A percentile compares a stretch with the other conserved stretches of the same genome.
phyloP scores from a whole-genome alignment of 2,329 filamentous ascomycete species.

The Emydomyces testavorans region DNA sequence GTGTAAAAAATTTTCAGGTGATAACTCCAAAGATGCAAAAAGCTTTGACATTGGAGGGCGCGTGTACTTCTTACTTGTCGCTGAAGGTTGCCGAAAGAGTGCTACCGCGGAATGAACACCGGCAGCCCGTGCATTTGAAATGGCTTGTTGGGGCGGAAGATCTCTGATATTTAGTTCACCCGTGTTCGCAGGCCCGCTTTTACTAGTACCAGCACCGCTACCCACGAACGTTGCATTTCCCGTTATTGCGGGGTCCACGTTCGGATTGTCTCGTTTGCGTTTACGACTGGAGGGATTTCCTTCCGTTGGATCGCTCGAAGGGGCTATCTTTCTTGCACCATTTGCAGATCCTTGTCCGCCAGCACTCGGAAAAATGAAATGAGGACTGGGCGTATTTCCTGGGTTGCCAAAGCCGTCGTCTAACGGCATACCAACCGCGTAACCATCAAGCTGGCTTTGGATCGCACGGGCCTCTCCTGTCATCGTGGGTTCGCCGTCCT shows the following conservation, averaged over 20 bases:
- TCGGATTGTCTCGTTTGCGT: slow-evolving; percentile 12
- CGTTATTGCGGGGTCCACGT: slow-evolving; percentile 19
- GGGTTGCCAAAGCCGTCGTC: slow-evolving; percentile 31
- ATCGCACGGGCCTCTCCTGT: slow-evolving; percentile 38
- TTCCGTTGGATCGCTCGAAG: not conserved
- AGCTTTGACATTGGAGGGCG: slow-evolving; percentile 48
- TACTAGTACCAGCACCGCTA: slow-evolving; percentile 1
- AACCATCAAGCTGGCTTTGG: slow-evolving; percentile 32
- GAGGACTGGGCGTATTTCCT: slow-evolving; percentile 2
- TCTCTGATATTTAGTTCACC: slow-evolving; percentile 27
- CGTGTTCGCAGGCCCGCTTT: slow-evolving; percentile 1
- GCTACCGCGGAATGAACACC: slow-evolving; percentile 45
- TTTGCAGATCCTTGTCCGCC: slow-evolving; percentile 18
- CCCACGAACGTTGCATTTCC: not conserved
- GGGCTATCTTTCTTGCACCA: slow-evolving; percentile 6
- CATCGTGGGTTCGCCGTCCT: slow-evolving; percentile 28
- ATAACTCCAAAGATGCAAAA: slow-evolving; percentile 45
- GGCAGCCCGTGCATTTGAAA: slow-evolving; percentile 38
- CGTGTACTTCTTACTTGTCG: slow-evolving; percentile 45
- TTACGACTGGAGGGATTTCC: slow-evolving; percentile 10
- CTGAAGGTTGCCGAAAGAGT: slow-evolving; percentile 40
- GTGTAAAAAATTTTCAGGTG: slow-evolving; percentile 46
- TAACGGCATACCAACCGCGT: slow-evolving; percentile 31
- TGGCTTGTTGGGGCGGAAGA: slow-evolving; percentile 28
- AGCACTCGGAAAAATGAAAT: slow-evolving; percentile 22